Percentiles rank a stretch among this genome's conserved stretches.
These are phyloP conservation scores for Leishmania braziliensis DNA, from an alignment of 208 protist species.

Conservation along the genomic window DNA sequence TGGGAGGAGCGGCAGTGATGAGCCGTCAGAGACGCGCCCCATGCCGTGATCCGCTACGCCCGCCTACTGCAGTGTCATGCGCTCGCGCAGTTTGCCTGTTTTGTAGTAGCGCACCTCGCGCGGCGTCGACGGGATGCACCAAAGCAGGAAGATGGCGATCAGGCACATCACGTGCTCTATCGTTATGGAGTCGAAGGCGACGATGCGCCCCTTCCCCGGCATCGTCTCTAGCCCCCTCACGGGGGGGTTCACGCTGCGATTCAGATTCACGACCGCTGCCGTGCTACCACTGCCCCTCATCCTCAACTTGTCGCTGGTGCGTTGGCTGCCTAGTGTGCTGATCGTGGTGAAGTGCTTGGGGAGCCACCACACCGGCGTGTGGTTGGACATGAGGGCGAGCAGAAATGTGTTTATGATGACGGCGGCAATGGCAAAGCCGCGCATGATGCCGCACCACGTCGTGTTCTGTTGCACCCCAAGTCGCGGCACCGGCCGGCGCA, in stretches of 20 bases:
- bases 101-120: slow-evolving; percentile 38
- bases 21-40: not conserved
- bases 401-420: slow-evolving; percentile 67
- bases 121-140: slow-evolving; percentile 47
- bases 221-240: slow-evolving; percentile 15
- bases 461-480: slow-evolving; percentile 45
- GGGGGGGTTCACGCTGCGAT: not conserved
- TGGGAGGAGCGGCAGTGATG: not conserved
- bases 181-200: slow-evolving; percentile 30
- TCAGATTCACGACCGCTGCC: not conserved
- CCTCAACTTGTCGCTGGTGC: not conserved
- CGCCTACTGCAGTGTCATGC: not conserved
- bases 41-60: not conserved
- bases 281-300: not conserved
- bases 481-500: slow-evolving; percentile 48
- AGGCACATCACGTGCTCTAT: slow-evolving; percentile 53
- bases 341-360: slow-evolving; percentile 17
- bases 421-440: slow-evolving; percentile 34
- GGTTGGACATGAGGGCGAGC: slow-evolving; percentile 41
- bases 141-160: slow-evolving; percentile 45
- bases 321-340: not conserved
- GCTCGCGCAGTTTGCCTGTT: slow-evolving; percentile 24
- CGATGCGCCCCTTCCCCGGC: slow-evolving; percentile 15
- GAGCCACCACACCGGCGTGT: slow-evolving; percentile 35
- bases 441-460: slow-evolving; percentile 56